Percentiles rank a stretch among this genome's conserved stretches.
Evolutionary conservation across 108 stramenopile genomes (phyloP).

Genomic region (Fragilariopsis cylindrus): DNA sequence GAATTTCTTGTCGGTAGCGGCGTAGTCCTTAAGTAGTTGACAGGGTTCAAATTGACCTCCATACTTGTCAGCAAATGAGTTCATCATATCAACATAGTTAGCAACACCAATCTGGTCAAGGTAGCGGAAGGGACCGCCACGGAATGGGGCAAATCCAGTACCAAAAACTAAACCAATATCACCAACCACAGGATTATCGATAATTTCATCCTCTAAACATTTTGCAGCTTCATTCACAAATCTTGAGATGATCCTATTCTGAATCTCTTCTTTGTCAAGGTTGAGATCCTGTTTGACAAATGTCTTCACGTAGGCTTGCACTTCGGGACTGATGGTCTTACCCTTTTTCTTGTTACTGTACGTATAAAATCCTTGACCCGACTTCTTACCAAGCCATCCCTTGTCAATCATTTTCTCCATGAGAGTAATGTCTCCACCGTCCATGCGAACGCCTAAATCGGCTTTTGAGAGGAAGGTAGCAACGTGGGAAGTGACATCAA

Average conservation of each 20-base stretch:
- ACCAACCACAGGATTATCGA: constrained; percentile 94
- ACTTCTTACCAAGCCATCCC: constrained; percentile 95
- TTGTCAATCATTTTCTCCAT: constrained; percentile 95
- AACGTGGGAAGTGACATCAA: constrained; percentile 96
- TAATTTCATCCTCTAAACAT: constrained; percentile 98
- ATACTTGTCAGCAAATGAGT: constrained; percentile 88
- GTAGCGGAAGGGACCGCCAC: constrained; percentile 98
- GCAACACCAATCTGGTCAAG: constrained; percentile 90
- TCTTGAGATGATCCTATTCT: constrained; percentile 91
- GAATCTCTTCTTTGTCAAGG: constrained; percentile 87
- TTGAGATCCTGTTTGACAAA: constrained; percentile 62
- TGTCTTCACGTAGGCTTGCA: constrained; percentile 67
- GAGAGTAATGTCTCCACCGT: constrained; percentile 89
- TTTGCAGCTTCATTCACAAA: constrained; percentile 98
- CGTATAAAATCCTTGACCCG: constrained; percentile 97
- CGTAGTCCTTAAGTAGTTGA: constrained; percentile 95
- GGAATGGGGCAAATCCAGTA: constrained; percentile 99
- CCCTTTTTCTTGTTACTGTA: constrained; percentile 88
- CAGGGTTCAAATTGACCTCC: constrained; percentile 98
- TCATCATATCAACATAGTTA: constrained; percentile 92
- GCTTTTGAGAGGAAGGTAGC: constrained; percentile 89
- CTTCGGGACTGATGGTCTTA: constrained; percentile 87
- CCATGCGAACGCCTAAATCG: constrained; percentile 94
- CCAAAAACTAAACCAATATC: constrained; percentile 99
- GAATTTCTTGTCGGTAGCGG: constrained; percentile 93